These are phyloP conservation scores for Malassezia obtusa DNA, from an alignment of 1,284 basidiomycete species.

Conservation along the genomic window DNA sequence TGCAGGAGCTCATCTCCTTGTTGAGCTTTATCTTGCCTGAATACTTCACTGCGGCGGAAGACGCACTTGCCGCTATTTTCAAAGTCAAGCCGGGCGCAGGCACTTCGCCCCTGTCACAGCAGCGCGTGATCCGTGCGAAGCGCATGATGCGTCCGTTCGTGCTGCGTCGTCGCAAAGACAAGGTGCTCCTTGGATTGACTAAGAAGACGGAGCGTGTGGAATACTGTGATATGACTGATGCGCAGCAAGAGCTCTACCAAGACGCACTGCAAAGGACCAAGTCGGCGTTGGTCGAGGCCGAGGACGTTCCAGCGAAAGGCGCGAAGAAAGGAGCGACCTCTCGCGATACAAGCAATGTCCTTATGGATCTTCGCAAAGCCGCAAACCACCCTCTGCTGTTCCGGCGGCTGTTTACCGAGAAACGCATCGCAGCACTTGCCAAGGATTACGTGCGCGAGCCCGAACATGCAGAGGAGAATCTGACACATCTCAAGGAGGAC, in stretches of 20 bases:
- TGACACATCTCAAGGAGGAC: conserved; percentile 42
- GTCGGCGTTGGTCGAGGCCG: conserved; percentile 62
- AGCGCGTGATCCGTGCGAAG: conserved; percentile 85
- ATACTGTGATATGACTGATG: conserved; percentile 81
- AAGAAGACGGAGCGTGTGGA: conserved; percentile 84
- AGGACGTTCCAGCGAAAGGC: conserved; percentile 1
- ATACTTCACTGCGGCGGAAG: conserved; percentile 67
- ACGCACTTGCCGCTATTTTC: conserved; percentile 83
- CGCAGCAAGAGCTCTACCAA: conserved; percentile 74
- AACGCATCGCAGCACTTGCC: conserved; percentile 64
- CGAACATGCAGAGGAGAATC: conserved; percentile 51
- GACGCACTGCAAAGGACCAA: conserved; percentile 74
- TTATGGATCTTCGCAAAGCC: conserved; percentile 93
- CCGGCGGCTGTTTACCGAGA: conserved; percentile 70
- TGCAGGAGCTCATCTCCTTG: conserved; percentile 81
- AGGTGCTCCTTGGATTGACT: conserved; percentile 86
- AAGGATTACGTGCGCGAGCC: conserved; percentile 78
- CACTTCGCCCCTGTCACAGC: conserved; percentile 72
- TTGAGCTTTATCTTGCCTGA: conserved; percentile 96
- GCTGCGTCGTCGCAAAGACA: conserved; percentile 71
- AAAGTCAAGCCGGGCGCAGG: conserved; percentile 84
- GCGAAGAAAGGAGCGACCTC: neutral
- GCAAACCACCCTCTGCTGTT: conserved; percentile 94
- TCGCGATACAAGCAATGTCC: conserved; percentile 54
- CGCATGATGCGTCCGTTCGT: conserved; percentile 99